Evolutionary conservation across 768 basidiomycete genomes (phyloP).

Genomic region (Lactarius sp.): DNA sequence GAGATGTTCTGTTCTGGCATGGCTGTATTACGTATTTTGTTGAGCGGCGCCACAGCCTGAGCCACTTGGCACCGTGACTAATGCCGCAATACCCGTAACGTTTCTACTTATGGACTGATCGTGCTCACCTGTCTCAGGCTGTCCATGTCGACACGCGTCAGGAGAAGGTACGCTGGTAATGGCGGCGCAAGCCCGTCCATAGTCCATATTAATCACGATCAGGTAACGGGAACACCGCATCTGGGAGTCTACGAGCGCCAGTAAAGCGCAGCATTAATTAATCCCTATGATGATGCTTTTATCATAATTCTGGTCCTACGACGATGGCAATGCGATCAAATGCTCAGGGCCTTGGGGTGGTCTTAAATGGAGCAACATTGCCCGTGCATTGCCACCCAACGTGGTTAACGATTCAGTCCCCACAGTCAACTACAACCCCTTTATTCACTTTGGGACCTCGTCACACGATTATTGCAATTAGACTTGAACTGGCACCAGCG

Average conservation of each 20-base stretch:
- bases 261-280: constrained; percentile 3
- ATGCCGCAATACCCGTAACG: too few species aligned
- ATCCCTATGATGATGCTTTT: not conserved
- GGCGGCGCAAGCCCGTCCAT: constrained; percentile 16
- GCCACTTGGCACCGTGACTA: too few species aligned
- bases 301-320: not conserved
- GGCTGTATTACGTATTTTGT: too few species aligned
- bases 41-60: too few species aligned
- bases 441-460: constrained; percentile 4
- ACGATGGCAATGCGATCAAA: not conserved
- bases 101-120: too few species aligned
- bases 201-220: constrained; percentile 22
- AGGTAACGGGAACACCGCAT: constrained; percentile 81
- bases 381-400: not conserved
- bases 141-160: too few species aligned
- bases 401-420: not conserved
- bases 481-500: not conserved
- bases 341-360: not conserved
- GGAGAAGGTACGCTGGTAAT: constrained; percentile 44
- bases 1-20: too few species aligned
- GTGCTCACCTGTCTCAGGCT: too few species aligned
- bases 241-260: constrained; percentile 36
- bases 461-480: constrained; percentile 5
- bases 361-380: not conserved
- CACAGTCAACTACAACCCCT: constrained; percentile 2